phyloP scores from a whole-genome alignment of 2,329 filamentous ascomycete genomes.

The Penicillium freii region DNA sequence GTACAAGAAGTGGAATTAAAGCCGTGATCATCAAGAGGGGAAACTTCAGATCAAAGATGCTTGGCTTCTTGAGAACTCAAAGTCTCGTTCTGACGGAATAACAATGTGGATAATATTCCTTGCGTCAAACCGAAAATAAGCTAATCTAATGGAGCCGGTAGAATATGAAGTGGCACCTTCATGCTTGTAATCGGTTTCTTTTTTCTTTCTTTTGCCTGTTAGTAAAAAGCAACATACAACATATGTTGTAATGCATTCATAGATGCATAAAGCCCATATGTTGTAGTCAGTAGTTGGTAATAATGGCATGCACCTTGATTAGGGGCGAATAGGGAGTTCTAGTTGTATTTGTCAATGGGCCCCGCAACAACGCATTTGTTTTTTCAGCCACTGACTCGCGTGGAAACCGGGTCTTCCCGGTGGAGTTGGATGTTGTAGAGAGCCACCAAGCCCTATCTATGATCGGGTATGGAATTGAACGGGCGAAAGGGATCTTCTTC shows the following conservation, averaged over 20 bases:
- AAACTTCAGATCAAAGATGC: not conserved
- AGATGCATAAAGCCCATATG: not conserved
- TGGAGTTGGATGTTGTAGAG: slow-evolving; percentile 3
- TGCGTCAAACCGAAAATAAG: not conserved
- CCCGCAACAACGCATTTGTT: not conserved
- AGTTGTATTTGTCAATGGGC: not conserved
- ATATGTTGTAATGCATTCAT: too few relatives aligned
- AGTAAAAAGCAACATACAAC: not conserved
- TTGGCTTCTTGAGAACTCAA: not conserved
- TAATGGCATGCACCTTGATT: slow-evolving; percentile 6
- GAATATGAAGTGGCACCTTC: not conserved
- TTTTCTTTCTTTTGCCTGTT: not conserved
- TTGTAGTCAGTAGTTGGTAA: slow-evolving; percentile 1
- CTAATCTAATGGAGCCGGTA: not conserved
- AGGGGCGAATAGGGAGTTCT: not conserved
- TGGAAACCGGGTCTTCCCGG: slow-evolving; percentile 17
- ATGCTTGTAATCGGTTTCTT: not conserved
- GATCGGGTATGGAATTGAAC: not conserved
- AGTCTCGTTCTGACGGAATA: not conserved
- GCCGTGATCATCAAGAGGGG: not conserved
- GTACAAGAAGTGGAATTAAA: not conserved
- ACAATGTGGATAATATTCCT: not conserved
- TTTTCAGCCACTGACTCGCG: slow-evolving; percentile 17
- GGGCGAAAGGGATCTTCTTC: not conserved
- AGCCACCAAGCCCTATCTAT: not conserved